A percentile compares a stretch with the other conserved stretches of the same genome.
Conservation (phyloP, 768 basidiomycete genomes). For the Pleurotus eryngii region DNA sequence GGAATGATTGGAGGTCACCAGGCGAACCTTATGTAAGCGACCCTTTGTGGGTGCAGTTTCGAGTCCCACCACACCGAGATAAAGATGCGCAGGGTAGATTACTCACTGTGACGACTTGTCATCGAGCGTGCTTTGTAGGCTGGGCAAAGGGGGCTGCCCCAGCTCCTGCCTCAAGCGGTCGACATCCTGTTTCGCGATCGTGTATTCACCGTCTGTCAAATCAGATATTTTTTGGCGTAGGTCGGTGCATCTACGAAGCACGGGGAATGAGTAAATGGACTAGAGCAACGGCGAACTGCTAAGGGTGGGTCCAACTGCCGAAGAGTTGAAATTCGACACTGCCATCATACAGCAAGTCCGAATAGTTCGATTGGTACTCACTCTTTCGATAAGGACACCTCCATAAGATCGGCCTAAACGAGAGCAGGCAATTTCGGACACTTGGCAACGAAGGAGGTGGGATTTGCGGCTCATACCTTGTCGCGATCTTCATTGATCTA, state of each 20-base stretch:
- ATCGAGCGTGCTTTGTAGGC: constrained; percentile 68
- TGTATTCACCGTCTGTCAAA: constrained; percentile 76
- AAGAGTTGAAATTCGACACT: not conserved
- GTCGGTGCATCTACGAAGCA: constrained; percentile 53
- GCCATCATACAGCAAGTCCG: constrained; percentile 2
- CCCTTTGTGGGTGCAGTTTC: not conserved
- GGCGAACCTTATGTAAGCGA: constrained; percentile 10
- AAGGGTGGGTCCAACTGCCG: not conserved
- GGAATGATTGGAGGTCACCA: constrained; percentile 4
- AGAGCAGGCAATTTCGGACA: constrained; percentile 5
- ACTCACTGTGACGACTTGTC: constrained; percentile 59
- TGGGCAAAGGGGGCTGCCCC: constrained; percentile 71
- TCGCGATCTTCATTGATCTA: constrained; percentile 83
- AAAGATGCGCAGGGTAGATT: not conserved
- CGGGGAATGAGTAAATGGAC: not conserved
- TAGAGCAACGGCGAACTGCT: not conserved
- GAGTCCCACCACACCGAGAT: constrained; percentile 2
- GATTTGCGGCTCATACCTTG: constrained; percentile 38
- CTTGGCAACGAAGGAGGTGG: constrained; percentile 5
- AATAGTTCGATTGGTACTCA: constrained; percentile 27
- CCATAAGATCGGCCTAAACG: constrained; percentile 62
- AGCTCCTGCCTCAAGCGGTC: constrained; percentile 74
- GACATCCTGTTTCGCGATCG: constrained; percentile 70
- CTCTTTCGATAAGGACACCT: constrained; percentile 68
- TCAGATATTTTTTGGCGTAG: constrained; percentile 62